These are phyloP conservation scores for Colletotrichum cordylinicola DNA, from an alignment of 2,329 filamentous ascomycete genomes.

Conservation along the genomic window DNA sequence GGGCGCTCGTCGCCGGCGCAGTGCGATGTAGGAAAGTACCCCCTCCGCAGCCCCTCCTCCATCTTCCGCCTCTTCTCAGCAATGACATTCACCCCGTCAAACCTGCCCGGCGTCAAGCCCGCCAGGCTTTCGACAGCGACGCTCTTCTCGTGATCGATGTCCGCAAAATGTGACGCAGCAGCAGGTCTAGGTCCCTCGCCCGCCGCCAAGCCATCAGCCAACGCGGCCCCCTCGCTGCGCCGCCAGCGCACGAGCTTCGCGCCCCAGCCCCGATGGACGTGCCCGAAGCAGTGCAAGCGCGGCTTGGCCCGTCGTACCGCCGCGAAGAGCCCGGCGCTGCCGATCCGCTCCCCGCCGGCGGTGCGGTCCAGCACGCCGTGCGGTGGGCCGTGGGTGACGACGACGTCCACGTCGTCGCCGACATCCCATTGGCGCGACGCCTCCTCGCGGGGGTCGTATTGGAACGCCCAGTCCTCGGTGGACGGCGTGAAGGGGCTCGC, in stretches of 20 bases:
- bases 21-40: constrained; percentile 25
- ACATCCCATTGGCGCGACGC: constrained; percentile 26
- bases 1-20: constrained; percentile 31
- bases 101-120: background rate
- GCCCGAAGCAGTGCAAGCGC: constrained; percentile 42
- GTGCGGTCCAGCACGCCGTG: constrained; percentile 47
- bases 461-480: constrained; percentile 46
- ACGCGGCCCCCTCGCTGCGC: background rate
- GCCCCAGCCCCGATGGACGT: constrained; percentile 38
- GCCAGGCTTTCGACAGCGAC: background rate
- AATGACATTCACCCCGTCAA: background rate
- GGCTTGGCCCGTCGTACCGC: constrained; percentile 33
- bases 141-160: constrained; percentile 52
- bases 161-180: constrained; percentile 48
- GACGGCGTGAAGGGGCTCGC: constrained; percentile 52
- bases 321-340: constrained; percentile 35
- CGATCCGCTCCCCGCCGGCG: constrained; percentile 27
- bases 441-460: constrained; percentile 37
- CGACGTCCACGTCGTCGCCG: constrained; percentile 30
- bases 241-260: constrained; percentile 54
- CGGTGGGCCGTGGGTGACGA: constrained; percentile 40
- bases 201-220: background rate
- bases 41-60: constrained; percentile 30
- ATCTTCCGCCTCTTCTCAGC: background rate
- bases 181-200: background rate